Evolutionary conservation across 169 alveolate species (phyloP), one percentile per base, ranked within the genome.

Genomic region (Ichthyophthirius multifiliis): DNA sequence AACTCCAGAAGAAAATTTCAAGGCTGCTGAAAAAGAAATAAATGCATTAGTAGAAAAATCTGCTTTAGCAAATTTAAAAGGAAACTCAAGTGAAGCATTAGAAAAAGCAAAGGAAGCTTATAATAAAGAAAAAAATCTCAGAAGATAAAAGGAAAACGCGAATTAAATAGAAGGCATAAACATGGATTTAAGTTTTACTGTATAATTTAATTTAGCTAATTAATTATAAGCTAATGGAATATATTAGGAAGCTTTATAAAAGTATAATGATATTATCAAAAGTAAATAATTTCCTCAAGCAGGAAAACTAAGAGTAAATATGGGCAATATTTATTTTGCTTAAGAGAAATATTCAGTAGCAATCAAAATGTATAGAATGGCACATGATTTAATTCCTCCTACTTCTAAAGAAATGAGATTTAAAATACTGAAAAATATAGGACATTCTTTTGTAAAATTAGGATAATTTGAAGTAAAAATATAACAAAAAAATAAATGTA

Each of bases 251-350:
- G 98, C 99, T 18, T 80, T 93, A 63, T 90, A 93, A 74, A 92
- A 93, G 43, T 96, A 96, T 84, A 85, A 90, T 10, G 94, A 92
- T 74, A 94, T 96, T 18, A 91, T 96, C 20, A 93, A 93, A 84
- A 93, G 90, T 89, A 94, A 95, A 91, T 89, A 92, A 80, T 91
- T 91, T 83, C 96, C 97, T 1, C 83, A 90, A 34, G 95, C 97
- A 18, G 92, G 95, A 35, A 86, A 96, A 76, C 86, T 96, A 18
- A 90, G 98, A 74, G 97, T 96, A 20, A 96, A 96, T 89, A 92
- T 96, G 94, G 99, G 99, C 31, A 96, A 96, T 89, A 94, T 96
- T 41, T 96, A 94, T 90, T 93, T 90, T 89, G 88, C 90, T 44
- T 92, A 94, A 67, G 85, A 88, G 1, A 95, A 94, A 86, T 93